These are phyloP conservation scores for Eimeria zaria DNA, from an alignment of 169 alveolate genomes.

Conservation along the genomic window DNA sequence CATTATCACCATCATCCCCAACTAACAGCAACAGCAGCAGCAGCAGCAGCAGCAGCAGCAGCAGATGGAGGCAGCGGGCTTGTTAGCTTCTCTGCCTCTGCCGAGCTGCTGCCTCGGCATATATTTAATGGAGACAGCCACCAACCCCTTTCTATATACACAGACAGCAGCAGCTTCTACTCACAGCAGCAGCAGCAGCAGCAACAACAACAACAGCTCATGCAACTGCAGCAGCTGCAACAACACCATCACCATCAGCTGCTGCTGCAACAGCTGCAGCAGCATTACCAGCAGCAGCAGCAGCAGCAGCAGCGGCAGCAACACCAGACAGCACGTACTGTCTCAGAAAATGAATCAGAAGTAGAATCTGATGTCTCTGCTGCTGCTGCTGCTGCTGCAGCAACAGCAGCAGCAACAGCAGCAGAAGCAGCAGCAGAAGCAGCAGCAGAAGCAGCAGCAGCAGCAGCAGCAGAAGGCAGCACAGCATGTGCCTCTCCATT, in stretches of 20 bases:
- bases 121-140: neutral
- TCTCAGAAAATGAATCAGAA: neutral
- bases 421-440: neutral
- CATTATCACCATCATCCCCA: too few relatives aligned
- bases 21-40: neutral
- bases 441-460: constrained; percentile 11
- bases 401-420: neutral
- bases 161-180: neutral
- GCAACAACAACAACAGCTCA: neutral
- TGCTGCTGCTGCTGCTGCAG: constrained; percentile 30
- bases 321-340: neutral
- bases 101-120: neutral
- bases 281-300: neutral
- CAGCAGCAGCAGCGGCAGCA: neutral
- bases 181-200: constrained; percentile 11
- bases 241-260: neutral
- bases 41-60: neutral
- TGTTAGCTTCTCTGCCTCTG: too few relatives aligned
- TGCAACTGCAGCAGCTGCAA: neutral
- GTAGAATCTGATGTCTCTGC: too few relatives aligned
- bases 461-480: neutral
- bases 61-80: neutral
- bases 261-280: neutral
- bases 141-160: neutral
- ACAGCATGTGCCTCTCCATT: constrained; percentile 5